phyloP scores from a whole-genome alignment of 768 basidiomycete genomes.

The Leccinum subgranulosum region DNA sequence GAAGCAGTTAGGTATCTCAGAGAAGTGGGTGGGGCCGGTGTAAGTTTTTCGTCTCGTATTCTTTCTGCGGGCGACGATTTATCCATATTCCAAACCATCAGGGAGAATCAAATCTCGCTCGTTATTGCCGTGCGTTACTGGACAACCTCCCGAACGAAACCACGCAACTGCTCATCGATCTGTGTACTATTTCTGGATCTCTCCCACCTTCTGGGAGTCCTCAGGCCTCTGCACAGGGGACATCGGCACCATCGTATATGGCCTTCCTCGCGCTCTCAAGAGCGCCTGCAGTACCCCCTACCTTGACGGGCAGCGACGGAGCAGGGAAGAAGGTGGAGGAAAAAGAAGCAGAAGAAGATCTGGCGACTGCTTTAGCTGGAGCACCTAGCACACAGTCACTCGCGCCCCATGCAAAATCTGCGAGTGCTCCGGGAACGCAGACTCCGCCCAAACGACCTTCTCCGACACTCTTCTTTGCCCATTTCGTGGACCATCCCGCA shows the following conservation, averaged over 20 bases:
- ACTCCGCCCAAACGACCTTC: conserved; percentile 59
- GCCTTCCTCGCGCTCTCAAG: conserved; percentile 78
- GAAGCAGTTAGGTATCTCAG: conserved; percentile 84
- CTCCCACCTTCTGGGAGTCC: conserved; percentile 33
- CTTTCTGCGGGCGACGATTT: not conserved
- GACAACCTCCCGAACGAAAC: conserved; percentile 82
- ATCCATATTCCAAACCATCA: conserved; percentile 24
- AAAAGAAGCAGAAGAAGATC: conserved; percentile 15
- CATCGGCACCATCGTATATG: conserved; percentile 60
- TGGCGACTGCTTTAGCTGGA: conserved; percentile 17
- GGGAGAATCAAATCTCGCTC: conserved; percentile 84
- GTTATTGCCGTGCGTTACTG: conserved; percentile 87
- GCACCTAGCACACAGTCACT: conserved; percentile 25
- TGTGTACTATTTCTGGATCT: conserved; percentile 70
- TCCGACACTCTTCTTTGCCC: conserved; percentile 85
- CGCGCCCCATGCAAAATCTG: conserved; percentile 5
- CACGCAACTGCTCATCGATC: conserved; percentile 85
- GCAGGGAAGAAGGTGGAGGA: conserved; percentile 18
- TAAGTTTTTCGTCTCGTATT: conserved; percentile 38
- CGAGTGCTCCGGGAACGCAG: conserved; percentile 14
- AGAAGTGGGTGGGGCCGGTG: conserved; percentile 72
- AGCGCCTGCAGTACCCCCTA: conserved; percentile 40
- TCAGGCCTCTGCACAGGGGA: conserved; percentile 23
- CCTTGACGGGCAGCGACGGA: conserved; percentile 35
- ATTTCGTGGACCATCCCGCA: conserved; percentile 86